phyloP scores from a whole-genome alignment of 176 grass and related monocot species.

The Luzula sylvatica region DNA sequence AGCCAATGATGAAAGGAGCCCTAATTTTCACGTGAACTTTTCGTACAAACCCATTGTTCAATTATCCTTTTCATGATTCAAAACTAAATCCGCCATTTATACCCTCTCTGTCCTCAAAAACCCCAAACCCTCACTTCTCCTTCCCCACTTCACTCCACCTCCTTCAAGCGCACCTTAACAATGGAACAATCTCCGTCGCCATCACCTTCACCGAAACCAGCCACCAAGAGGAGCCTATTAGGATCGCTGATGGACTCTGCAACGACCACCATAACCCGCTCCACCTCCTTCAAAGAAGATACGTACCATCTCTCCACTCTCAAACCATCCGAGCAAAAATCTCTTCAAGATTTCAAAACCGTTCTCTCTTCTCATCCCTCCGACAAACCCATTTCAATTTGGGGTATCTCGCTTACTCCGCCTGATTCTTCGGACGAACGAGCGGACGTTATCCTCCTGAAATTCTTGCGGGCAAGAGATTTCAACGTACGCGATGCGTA shows the following conservation, averaged over 20 bases:
- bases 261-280: conserved; percentile 29
- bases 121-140: conserved; percentile 7
- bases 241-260: conserved; percentile 62
- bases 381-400: conserved; percentile 58
- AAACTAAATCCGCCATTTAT: conserved; percentile 23
- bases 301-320: conserved; percentile 71
- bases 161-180: background rate
- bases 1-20: too few relatives aligned
- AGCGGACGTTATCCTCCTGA: conserved; percentile 84
- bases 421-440: conserved; percentile 35
- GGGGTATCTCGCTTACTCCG: conserved; percentile 52
- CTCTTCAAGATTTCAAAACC: conserved; percentile 63
- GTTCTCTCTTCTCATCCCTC: conserved; percentile 43
- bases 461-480: conserved; percentile 80
- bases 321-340: conserved; percentile 44
- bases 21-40: too few relatives aligned
- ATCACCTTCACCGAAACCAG: background rate
- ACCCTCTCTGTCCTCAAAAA: background rate
- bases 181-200: conserved; percentile 18
- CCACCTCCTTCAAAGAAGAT: conserved; percentile 89
- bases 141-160: background rate
- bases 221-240: conserved; percentile 69
- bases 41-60: too few relatives aligned
- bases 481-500: conserved; percentile 73
- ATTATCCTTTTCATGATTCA: background rate